phyloP scores from a whole-genome alignment of 768 basidiomycete genomes.

The Leccinum truebloodii region DNA sequence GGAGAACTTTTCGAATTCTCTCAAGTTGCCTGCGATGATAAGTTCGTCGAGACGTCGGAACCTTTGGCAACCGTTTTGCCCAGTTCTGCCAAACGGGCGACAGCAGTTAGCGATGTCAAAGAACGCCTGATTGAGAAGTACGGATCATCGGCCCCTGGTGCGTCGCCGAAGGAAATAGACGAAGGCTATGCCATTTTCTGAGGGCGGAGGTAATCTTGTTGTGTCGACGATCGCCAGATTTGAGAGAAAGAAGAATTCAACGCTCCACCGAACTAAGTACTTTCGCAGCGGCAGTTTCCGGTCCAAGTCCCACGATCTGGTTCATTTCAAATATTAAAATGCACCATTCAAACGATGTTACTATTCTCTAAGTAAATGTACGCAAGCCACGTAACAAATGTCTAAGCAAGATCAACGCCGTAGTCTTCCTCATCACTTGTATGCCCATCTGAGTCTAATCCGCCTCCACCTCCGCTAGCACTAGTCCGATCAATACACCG shows the following conservation, averaged over 20 bases:
- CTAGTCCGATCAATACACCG: too few species aligned
- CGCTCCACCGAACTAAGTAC: too few species aligned
- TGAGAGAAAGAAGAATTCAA: constrained; percentile 63
- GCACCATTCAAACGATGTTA: too few species aligned
- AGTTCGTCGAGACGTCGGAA: constrained; percentile 64
- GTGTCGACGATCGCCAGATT: constrained; percentile 83
- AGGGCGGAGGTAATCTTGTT: constrained; percentile 97
- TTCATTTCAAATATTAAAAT: too few species aligned
- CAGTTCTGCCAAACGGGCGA: constrained; percentile 78
- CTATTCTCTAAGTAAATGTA: too few species aligned
- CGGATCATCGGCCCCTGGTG: constrained; percentile 24
- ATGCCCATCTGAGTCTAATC: too few species aligned
- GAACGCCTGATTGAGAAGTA: constrained; percentile 18
- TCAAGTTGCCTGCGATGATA: constrained; percentile 75
- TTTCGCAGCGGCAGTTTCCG: too few species aligned
- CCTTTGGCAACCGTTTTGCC: constrained; percentile 49
- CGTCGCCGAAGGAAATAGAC: constrained; percentile 40
- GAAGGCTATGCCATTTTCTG: constrained; percentile 90
- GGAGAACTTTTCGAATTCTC: constrained; percentile 80
- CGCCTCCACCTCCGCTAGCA: too few species aligned
- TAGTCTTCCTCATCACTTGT: too few species aligned
- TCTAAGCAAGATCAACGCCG: too few species aligned
- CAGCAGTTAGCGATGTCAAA: constrained; percentile 56
- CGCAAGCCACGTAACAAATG: too few species aligned
- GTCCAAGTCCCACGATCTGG: too few species aligned